Percentiles rank a stretch among this genome's conserved stretches.
Evolutionary conservation across 495 filamentous ascomycete species (phyloP).

Genomic region (Aspergillus olivimuriae): DNA sequence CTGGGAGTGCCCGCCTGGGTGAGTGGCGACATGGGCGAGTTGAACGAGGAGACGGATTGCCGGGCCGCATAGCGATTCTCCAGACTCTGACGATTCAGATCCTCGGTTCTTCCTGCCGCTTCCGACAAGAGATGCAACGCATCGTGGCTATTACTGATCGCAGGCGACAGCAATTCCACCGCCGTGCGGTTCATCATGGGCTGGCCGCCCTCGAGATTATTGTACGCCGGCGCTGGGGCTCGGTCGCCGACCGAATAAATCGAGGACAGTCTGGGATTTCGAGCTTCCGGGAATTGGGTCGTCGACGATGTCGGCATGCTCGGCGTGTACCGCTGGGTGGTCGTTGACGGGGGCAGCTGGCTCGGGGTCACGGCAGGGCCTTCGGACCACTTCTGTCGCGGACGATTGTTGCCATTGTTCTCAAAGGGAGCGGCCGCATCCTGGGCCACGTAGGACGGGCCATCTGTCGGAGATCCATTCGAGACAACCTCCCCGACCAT

Average conservation of each 20-base stretch:
- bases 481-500: constrained; percentile 38
- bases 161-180: constrained; percentile 48
- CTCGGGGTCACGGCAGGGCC: constrained; percentile 7
- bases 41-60: constrained; percentile 38
- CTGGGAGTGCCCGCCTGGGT: constrained; percentile 36
- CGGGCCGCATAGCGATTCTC: constrained; percentile 34
- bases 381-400: constrained; percentile 32
- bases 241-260: constrained; percentile 27
- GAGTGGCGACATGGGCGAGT: constrained; percentile 36
- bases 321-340: constrained; percentile 20
- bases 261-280: constrained; percentile 20
- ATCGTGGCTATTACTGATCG: constrained; percentile 54
- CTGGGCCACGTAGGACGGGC: constrained; percentile 22
- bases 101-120: constrained; percentile 48
- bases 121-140: constrained; percentile 55
- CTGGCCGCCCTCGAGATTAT: constrained; percentile 30
- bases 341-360: constrained; percentile 7
- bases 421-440: constrained; percentile 22
- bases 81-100: constrained; percentile 36
- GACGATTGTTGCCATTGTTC: constrained; percentile 13
- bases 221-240: constrained; percentile 15
- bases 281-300: constrained; percentile 25
- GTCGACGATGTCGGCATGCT: constrained; percentile 20
- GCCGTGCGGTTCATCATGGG: constrained; percentile 50
- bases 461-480: constrained; percentile 22